phyloP scores from a whole-genome alignment of 345 rosid genomes.

The Moringa oleifera region DNA sequence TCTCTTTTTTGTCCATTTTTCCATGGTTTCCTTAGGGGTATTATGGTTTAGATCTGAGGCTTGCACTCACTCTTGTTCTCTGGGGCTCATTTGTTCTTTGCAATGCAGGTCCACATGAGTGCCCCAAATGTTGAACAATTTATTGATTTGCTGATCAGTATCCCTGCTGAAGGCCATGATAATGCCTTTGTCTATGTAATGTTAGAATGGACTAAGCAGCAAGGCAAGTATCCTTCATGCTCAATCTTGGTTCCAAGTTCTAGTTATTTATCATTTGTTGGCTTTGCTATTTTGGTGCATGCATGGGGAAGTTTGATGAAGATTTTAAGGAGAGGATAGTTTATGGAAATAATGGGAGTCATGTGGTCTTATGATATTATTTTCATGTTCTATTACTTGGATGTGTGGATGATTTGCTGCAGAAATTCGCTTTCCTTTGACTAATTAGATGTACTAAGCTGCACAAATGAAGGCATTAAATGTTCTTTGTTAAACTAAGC shows the following conservation, averaged over 20 bases:
- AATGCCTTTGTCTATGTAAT: constrained; percentile 71
- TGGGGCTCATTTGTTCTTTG: constrained; percentile 4
- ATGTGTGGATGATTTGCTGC: too few species aligned
- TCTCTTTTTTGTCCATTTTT: not conserved
- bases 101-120: constrained; percentile 82
- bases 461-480: too few species aligned
- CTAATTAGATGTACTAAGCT: too few species aligned
- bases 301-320: not conserved
- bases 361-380: too few species aligned
- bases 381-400: too few species aligned
- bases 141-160: constrained; percentile 57
- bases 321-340: not conserved
- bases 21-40: not conserved
- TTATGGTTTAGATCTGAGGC: constrained; percentile 9
- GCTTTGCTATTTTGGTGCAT: not conserved
- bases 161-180: constrained; percentile 58
- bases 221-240: constrained; percentile 45
- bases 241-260: not conserved
- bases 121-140: constrained; percentile 70
- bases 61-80: not conserved
- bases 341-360: not conserved
- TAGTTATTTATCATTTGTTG: not conserved
- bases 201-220: constrained; percentile 91
- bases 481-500: too few species aligned
- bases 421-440: too few species aligned